These are phyloP conservation scores for Metschnikowia continentalis DNA, from an alignment of 805 yeast species.

Conservation along the genomic window DNA sequence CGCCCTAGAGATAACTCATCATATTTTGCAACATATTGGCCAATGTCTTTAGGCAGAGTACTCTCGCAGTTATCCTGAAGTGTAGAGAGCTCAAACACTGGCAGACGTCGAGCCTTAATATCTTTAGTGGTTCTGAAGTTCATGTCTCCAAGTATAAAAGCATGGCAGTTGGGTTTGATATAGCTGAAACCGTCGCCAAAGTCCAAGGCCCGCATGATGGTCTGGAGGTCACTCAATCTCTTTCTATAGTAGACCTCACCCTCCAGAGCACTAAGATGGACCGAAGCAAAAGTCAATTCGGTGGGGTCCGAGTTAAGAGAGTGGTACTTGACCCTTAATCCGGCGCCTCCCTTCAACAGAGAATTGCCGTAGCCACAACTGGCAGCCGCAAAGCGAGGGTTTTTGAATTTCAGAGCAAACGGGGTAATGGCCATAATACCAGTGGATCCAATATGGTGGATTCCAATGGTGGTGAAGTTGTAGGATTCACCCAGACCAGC, in stretches of 20 bases:
- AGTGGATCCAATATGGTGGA: conserved; percentile 52
- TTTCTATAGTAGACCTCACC: conserved; percentile 45
- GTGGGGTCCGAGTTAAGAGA: conserved; percentile 16
- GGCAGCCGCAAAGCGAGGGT: conserved; percentile 27
- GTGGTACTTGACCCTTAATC: conserved; percentile 44
- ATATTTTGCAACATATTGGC: conserved; percentile 23
- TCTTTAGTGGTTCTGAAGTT: conserved; percentile 60
- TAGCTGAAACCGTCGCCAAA: conserved; percentile 56
- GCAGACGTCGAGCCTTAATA: conserved; percentile 8
- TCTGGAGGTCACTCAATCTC: conserved; percentile 52
- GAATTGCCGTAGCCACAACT: conserved; percentile 59
- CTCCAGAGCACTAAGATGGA: conserved; percentile 79
- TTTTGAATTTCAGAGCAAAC: conserved; percentile 29
- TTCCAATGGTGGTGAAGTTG: conserved; percentile 39
- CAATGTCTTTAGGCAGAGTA: conserved; percentile 9
- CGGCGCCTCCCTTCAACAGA: conserved; percentile 73
- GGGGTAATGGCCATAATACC: conserved; percentile 51
- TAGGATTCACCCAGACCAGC: conserved; percentile 13
- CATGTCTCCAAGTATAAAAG: conserved; percentile 79
- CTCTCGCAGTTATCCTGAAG: conserved; percentile 22
- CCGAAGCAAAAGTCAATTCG: conserved; percentile 57
- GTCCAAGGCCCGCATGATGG: conserved; percentile 49
- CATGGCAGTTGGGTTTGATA: conserved; percentile 50
- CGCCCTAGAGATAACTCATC: conserved; percentile 52
- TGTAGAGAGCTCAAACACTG: conserved; percentile 20